A percentile compares a stretch with the other conserved stretches of the same genome.
Conservation (phyloP, 768 basidiomycete genomes). For the Lyophyllum decastes region DNA sequence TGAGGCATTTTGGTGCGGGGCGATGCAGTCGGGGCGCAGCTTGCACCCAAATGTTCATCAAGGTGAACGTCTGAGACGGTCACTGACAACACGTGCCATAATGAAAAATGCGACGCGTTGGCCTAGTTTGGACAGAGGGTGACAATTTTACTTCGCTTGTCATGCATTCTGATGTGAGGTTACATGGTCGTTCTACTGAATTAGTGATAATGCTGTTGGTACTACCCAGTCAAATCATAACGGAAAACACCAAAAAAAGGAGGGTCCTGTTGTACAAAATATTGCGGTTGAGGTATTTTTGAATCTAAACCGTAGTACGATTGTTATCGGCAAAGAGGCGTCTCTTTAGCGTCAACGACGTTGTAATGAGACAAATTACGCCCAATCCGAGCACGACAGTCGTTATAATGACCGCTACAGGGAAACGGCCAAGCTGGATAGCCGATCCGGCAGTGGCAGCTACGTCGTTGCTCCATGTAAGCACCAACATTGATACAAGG, state of each 20-base stretch:
- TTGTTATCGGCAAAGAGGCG: not conserved
- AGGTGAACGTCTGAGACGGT: not conserved
- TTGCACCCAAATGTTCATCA: constrained; percentile 2
- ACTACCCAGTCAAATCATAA: too few species aligned
- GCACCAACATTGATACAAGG: not conserved
- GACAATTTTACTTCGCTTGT: too few species aligned
- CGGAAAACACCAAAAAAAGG: too few species aligned
- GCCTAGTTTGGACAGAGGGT: too few species aligned
- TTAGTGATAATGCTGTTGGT: too few species aligned
- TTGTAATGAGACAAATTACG: not conserved
- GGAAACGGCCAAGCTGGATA: not conserved
- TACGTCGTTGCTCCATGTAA: not conserved
- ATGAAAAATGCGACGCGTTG: not conserved
- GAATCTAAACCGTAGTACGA: not conserved
- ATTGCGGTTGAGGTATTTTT: too few species aligned
- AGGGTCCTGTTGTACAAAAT: too few species aligned
- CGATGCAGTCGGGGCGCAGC: not conserved
- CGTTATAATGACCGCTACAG: not conserved
- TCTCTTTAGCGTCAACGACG: not conserved
- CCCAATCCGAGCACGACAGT: not conserved
- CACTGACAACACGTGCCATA: not conserved
- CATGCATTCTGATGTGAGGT: too few species aligned
- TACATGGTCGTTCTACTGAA: too few species aligned
- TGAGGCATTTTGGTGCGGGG: constrained; percentile 1
- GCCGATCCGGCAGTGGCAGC: not conserved